Conservation (phyloP, 768 basidiomycete species). For the Xerocomellus chrysenteron region DNA sequence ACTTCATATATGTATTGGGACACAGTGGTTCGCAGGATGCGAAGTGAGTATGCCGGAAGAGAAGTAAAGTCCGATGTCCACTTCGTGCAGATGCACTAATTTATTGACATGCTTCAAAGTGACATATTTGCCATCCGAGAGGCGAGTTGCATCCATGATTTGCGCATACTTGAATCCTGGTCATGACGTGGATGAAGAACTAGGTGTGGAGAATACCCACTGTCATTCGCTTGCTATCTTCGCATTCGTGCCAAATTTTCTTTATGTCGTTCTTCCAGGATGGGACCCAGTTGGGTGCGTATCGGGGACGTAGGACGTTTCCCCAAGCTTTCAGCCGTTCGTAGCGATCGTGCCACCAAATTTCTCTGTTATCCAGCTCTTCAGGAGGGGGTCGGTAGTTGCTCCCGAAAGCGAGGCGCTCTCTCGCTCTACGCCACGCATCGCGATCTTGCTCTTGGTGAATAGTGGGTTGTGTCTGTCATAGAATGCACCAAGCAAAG, state of each 20-base stretch:
- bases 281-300: background rate
- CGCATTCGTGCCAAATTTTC: background rate
- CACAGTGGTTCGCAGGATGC: conserved; percentile 29
- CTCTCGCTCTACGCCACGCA: background rate
- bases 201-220: background rate
- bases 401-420: background rate
- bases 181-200: background rate
- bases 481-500: background rate
- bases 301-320: conserved; percentile 3
- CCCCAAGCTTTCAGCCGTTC: background rate
- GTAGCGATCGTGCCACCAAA: background rate
- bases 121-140: conserved; percentile 26
- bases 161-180: conserved; percentile 5
- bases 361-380: background rate
- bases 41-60: background rate
- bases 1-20: conserved; percentile 27
- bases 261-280: background rate
- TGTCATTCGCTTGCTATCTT: background rate
- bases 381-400: background rate
- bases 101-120: conserved; percentile 26
- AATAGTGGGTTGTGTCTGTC: background rate
- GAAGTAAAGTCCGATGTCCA: conserved; percentile 26
- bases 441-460: background rate
- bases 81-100: conserved; percentile 21
- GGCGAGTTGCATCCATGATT: conserved; percentile 29